Evolutionary conservation across 352 stramenopile genomes (phyloP), one percentile per base, ranked within the genome.

Genomic region (Peronospora belbahrii): DNA sequence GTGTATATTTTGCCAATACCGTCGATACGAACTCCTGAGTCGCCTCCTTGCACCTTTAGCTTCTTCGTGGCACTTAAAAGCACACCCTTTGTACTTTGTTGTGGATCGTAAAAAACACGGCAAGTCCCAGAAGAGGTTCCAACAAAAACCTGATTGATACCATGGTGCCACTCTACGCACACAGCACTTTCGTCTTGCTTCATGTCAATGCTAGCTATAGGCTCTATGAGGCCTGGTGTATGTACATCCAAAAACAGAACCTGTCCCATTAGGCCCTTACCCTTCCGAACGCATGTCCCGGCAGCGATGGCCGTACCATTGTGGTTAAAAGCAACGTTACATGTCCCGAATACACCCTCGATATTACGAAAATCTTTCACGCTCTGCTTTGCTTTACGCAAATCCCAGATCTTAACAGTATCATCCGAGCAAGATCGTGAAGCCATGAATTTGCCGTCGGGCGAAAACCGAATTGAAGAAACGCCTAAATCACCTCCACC

Each of bases 91-190:
- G 59, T 73, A 40, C 82, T 94, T 58, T 83, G 69, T 28, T 39
- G 42, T 0, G 75, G 74, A 31, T 83, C 73, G 53, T 94, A 94
- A 4, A 87, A 56, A 20, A 91, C 71, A 37, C 78, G 76, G 10
- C 76, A 85, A 20, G 45, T 56, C 18, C 70, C 77, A 2, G 52
- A 82, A 2, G 76, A 89, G 44, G 62, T 79, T 4, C 81, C 81
- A 1, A 90, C 74, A 47, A 89, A 84, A 40, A 93, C 31, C 44
- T 94, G 79, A 46, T 90, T 87, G 59, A 94, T 88, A 2, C 70
- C 71, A 19, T 78, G 53, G 30, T 94, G 82, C 82, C 82, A 94
- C 51, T 89, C 75, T 25, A 94, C 82, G 17, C 75, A 86, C 15
- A 94, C 57, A 1, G 76, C 82, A 49, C 79, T 94, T 43, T 94